These are phyloP conservation scores for Lactifluus pinguis DNA, from an alignment of 768 basidiomycete genomes.

Conservation along the genomic window DNA sequence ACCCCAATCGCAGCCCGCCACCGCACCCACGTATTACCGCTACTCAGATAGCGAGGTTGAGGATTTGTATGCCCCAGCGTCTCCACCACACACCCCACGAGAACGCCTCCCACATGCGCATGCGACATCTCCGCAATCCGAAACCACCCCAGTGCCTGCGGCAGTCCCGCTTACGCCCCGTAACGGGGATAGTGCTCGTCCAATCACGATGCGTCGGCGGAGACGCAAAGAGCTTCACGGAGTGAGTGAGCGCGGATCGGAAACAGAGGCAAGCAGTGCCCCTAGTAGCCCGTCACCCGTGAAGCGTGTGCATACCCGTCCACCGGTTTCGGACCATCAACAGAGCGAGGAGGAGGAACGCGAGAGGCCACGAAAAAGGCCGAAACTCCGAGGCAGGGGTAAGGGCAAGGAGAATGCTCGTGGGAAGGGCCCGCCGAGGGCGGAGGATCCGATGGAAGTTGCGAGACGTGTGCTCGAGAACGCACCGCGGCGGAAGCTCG, in stretches of 20 bases:
- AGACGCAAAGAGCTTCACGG: conserved; percentile 11
- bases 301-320: conserved; percentile 9
- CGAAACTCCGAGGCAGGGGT: conserved; percentile 16
- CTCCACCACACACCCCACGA: conserved; percentile 9
- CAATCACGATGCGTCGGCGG: conserved; percentile 18
- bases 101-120: conserved; percentile 10
- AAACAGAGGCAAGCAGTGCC: conserved; percentile 2
- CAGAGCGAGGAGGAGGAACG: conserved; percentile 21
- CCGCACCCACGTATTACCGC: not conserved
- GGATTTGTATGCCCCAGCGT: conserved; percentile 17
- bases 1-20: not conserved
- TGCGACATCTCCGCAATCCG: not conserved
- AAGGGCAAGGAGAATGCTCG: conserved; percentile 22
- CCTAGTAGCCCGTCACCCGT: conserved; percentile 19
- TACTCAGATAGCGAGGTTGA: conserved; percentile 20
- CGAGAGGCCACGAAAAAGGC: conserved; percentile 29
- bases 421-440: conserved; percentile 27
- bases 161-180: conserved; percentile 12
- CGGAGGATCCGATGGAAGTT: conserved; percentile 4
- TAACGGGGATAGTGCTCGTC: conserved; percentile 12
- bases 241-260: conserved; percentile 10
- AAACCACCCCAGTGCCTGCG: not conserved
- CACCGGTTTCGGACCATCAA: not conserved
- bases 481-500: conserved; percentile 1
- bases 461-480: conserved; percentile 10